These are phyloP conservation scores for Xylariales sp. DNA, from an alignment of 2,329 filamentous ascomycete species.

Conservation along the genomic window DNA sequence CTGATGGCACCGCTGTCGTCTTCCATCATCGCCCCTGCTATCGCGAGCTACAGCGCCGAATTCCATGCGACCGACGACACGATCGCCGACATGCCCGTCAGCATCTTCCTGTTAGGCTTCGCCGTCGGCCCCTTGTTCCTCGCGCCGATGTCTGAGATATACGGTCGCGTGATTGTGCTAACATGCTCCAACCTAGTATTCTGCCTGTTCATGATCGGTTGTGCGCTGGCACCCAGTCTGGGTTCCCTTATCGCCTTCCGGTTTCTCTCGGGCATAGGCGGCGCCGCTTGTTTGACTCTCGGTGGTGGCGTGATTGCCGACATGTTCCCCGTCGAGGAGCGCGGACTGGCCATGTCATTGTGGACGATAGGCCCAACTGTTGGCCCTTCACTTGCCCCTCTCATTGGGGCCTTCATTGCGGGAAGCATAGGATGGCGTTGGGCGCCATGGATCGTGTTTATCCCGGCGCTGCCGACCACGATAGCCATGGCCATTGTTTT, in stretches of 20 bases:
- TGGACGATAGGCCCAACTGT: conserved; percentile 43
- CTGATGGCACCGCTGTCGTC: conserved; percentile 64
- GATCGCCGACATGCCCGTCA: conserved; percentile 50
- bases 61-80: conserved; percentile 38
- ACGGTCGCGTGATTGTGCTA: conserved; percentile 55
- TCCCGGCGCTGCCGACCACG: conserved; percentile 32
- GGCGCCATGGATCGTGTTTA: conserved; percentile 49
- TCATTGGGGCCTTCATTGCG: conserved; percentile 36
- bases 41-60: conserved; percentile 36
- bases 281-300: conserved; percentile 49
- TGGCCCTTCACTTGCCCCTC: conserved; percentile 17
- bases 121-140: conserved; percentile 53
- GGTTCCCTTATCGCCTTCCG: conserved; percentile 53
- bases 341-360: conserved; percentile 43
- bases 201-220: conserved; percentile 59
- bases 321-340: conserved; percentile 41
- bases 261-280: conserved; percentile 55
- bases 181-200: conserved; percentile 56
- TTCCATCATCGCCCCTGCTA: conserved; percentile 52
- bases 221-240: conserved; percentile 54
- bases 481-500: conserved; percentile 34
- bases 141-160: conserved; percentile 59
- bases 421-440: conserved; percentile 48
- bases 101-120: conserved; percentile 59
- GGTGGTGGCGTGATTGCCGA: conserved; percentile 53